Evolutionary conservation across 148 eudicot species (phyloP), one percentile per base, ranked within the genome.

Genomic region (Euryodendron excelsum): DNA sequence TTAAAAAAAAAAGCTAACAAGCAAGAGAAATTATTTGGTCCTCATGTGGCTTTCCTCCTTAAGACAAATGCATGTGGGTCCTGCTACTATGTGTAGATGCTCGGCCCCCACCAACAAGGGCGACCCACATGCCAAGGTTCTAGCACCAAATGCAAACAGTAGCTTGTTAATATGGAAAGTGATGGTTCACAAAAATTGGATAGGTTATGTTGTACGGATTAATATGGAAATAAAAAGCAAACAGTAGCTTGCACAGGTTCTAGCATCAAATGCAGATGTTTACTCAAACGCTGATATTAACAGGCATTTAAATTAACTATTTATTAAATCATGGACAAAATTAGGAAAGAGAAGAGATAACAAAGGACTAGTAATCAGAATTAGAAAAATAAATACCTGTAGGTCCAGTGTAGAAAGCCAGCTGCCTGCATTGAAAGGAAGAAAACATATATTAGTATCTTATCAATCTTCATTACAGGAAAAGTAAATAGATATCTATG

Each of bases 401-500:
- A 10, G 85, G 79, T 48, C 86, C 86, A 9, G 88, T 86, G 79
- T 45, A 83, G 76, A 80, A 80, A 63, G 84, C 84, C 34, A 86
- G 78, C 76, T 86, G 88, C 88, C 88, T 86, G 69, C 80, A 81
- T 27, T 30, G 25, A 56, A 53, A 63, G 23, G 52, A 71, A 44
- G 63, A 56, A 48, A 65, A n/a, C 45, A 14, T 74, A 17, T 63
- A n/a, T 74, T 59, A 74, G 50, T 33, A n/a, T 37, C 67, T 28
- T 39, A 4, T 33, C 76, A 65, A 73, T 34, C 63, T 34, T 31
- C 60, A 47, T 47, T 52, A 50, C 27, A 7, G 44, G 12, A 50
- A 1, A 36, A 72, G 33, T 71, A 28, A 63, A 50, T 30, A 13
- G 61, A 31, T 14, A 58, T 39, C 50, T 37, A 36, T 58, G 52